phyloP scores from a whole-genome alignment of 768 basidiomycete genomes.

The Trametes coccinea region DNA sequence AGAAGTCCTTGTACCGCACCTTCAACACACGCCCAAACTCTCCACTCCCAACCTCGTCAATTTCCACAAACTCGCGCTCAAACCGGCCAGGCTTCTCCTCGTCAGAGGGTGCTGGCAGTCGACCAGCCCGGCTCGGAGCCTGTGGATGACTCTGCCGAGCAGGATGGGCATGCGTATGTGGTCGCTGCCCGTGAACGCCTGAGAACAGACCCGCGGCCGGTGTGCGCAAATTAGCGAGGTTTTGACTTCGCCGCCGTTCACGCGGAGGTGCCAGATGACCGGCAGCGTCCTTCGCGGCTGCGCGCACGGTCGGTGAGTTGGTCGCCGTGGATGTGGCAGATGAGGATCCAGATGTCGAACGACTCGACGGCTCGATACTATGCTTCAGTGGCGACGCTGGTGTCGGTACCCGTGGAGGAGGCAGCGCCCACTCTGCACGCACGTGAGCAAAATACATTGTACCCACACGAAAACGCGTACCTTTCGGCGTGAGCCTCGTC shows the following conservation, averaged over 20 bases:
- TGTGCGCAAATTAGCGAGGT: constrained; percentile 7
- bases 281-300: constrained; percentile 8
- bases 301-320: constrained; percentile 27
- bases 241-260: constrained; percentile 12
- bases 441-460: constrained; percentile 6
- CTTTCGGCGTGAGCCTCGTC: constrained; percentile 54
- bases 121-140: constrained; percentile 1
- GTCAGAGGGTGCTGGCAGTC: constrained; percentile 30
- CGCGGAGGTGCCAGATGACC: not conserved
- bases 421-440: constrained; percentile 56
- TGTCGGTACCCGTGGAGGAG: constrained; percentile 47
- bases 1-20: constrained; percentile 59
- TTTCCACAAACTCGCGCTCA: constrained; percentile 75
- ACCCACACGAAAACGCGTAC: constrained; percentile 31
- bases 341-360: constrained; percentile 58
- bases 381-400: constrained; percentile 51
- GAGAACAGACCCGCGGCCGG: constrained; percentile 18
- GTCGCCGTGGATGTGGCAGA: constrained; percentile 42
- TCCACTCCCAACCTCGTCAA: constrained; percentile 84
- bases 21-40: constrained; percentile 94
- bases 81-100: constrained; percentile 67
- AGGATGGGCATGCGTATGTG: constrained; percentile 23
- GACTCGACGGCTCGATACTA: constrained; percentile 37
- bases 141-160: constrained; percentile 19
- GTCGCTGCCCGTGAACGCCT: constrained; percentile 11